Base-by-base conservation (phyloP, 202 grass and related monocot genomes). In the Elaeis oleifera region DNA sequence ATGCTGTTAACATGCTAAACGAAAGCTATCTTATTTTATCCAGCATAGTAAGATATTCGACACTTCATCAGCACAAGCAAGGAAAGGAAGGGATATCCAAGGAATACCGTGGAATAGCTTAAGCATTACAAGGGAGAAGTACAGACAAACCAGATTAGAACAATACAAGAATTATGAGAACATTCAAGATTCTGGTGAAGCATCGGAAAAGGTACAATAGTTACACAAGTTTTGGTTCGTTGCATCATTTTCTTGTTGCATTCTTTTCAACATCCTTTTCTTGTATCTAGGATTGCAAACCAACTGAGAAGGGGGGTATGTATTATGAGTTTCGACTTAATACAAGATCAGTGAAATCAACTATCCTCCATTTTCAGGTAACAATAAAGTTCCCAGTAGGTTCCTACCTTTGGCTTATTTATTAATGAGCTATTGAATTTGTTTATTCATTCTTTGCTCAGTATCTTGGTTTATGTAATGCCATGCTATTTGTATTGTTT, bases 311-410 rank as follows among this genome's bases (percentile, higher is more conserved):
- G 80, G 83, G 73, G 9, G 58, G 68, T 39, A 29, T 80, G 32
- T 95, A 70, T 80, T 95, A 95, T 15, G 83, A 90, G 56, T 95
- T 95, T 71, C 69, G 83, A 59, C 59, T 67, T 13, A 95, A 78
- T 73, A 80, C 90, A 50, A 87, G 75, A 80, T 82, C 86, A 0
- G 80, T 95, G 28, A 95, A 82, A 70, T 65, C 86, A 5, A 77
- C 65, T n/a, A 82, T 95, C 76, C 75, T 75, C 81, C 90, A 95
- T 87, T 87, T 90, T 31, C 80, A 95, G 78, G 90, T 90, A 70
- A 72, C 15, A 59, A 23, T 24, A 65, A 14, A 23, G 16, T 24
- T 22, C 36, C 11, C 36, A 44, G 9, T 13, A 44, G 36, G 36
- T 13, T 13, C 36, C 36, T 44, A 6, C 32, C 1, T 36, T 36